Conservation (phyloP, 495 filamentous ascomycete genomes). For the Xanthoparmelia taractica region DNA sequence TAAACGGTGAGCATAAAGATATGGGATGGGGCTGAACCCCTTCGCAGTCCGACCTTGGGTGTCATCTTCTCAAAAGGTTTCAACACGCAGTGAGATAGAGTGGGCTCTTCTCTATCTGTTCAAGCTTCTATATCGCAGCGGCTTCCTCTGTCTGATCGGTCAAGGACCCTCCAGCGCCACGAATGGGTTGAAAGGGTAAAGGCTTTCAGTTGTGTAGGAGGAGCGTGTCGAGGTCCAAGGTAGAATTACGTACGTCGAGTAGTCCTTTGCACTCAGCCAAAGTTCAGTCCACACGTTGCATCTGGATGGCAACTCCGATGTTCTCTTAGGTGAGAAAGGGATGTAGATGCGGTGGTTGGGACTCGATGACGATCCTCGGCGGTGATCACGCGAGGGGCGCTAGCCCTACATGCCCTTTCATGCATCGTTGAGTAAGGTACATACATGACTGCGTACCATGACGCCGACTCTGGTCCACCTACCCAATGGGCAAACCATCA, state of each 20-base stretch:
- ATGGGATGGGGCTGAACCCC: too few species aligned
- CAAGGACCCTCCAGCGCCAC: neutral
- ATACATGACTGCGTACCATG: neutral
- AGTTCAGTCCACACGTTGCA: neutral
- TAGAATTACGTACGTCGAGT: too few species aligned
- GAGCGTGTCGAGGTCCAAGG: too few species aligned
- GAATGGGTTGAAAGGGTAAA: neutral
- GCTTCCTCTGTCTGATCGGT: neutral
- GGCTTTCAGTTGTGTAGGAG: too few species aligned
- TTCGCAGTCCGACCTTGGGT: too few species aligned
- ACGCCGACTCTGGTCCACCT: conserved; percentile 44
- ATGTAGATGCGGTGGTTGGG: neutral
- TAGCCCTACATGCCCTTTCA: too few species aligned
- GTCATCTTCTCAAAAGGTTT: too few species aligned
- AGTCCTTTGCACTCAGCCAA: neutral
- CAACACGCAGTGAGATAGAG: too few species aligned
- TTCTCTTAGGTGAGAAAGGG: neutral
- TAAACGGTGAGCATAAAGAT: too few species aligned
- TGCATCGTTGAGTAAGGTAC: neutral
- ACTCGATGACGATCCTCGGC: neutral
- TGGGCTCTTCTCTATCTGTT: too few species aligned
- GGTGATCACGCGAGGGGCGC: too few species aligned
- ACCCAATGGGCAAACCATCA: conserved; percentile 79
- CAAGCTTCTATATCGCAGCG: too few species aligned
- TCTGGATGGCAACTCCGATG: neutral